Base-by-base conservation (phyloP, 2,329 filamentous ascomycete genomes). In the Zymoseptoria ardabiliae region DNA sequence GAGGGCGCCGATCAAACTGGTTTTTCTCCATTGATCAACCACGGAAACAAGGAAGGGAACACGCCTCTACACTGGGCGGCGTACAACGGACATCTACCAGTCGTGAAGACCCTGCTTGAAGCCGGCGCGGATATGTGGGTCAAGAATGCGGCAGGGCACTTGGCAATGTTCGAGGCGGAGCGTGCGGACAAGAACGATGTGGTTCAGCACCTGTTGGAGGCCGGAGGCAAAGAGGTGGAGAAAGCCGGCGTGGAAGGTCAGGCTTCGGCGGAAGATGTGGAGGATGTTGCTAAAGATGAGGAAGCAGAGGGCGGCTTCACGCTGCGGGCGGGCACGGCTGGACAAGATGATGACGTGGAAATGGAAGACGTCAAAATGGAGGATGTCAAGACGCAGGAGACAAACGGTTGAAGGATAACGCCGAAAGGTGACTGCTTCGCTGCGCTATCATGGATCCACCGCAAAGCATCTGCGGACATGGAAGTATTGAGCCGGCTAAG, bases 11-110 rank as follows among this genome's bases (percentile, higher is more conserved):
- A 41, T 25, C 25, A 21, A 48, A n/a, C 22, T 2, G 23, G 35
- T n/a, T 35, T 53, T 4, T 53, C 57, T 20, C 55, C 79, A 0
- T 85, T 87, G 65, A 74, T 91, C 22, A 88, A 91, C 67, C 78
- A 81, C 2, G 80, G 83, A 62, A 99, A 99, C 70, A 79, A 85
- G 62, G 87, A 89, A 52, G 92, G 91, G 51, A 97, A 97, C 77
- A 97, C 93, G 0, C 84, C 91, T 0, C 79, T 99, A 59, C 94
- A 99, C 76, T 97, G 92, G 92, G 93, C 93, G 0, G 89, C 91
- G 0, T 78, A 97, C 58, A 94, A 95, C 57, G 92, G 92, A 1
- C 92, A 97, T 69, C 78, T 97, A 2, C 83, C 87, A 5, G 84
- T 86, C 3, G 90, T 96, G 6, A 89, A 92, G 77, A 76, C 85